These are phyloP conservation scores for Clarireedia sp. DNA, from an alignment of 2,329 filamentous ascomycete genomes.

Conservation along the genomic window DNA sequence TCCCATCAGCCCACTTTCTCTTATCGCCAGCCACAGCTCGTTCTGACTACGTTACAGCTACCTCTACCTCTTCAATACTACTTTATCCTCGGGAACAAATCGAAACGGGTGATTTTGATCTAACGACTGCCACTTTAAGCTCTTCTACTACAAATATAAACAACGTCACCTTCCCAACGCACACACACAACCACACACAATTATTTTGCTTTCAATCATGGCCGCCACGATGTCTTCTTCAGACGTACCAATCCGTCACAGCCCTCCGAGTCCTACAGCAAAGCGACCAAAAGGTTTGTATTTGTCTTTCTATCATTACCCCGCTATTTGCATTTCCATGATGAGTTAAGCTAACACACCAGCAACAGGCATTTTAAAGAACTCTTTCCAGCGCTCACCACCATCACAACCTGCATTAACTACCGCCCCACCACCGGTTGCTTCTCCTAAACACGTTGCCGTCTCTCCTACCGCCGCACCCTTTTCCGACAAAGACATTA, in stretches of 20 bases:
- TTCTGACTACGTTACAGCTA: no score
- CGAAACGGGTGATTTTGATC: neutral
- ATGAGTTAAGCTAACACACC: conserved; percentile 1
- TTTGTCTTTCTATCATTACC: conserved; percentile 1
- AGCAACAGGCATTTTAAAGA: conserved; percentile 80
- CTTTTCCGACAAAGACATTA: conserved; percentile 47
- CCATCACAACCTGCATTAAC: conserved; percentile 33
- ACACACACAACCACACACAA: neutral
- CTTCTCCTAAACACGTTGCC: conserved; percentile 21
- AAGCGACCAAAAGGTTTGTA: conserved; percentile 32
- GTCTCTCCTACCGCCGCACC: conserved; percentile 17
- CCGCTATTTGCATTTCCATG: conserved; percentile 1
- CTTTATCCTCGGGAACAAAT: neutral
- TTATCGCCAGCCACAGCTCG: neutral
- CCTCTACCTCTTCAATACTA: neutral
- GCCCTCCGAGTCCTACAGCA: conserved; percentile 27
- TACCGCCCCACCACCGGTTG: conserved; percentile 36
- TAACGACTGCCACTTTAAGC: neutral
- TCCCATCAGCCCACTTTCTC: neutral
- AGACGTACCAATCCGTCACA: conserved; percentile 22
- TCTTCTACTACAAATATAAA: neutral
- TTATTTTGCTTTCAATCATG: conserved; percentile 1
- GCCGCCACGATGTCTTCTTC: conserved; percentile 21
- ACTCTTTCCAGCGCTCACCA: conserved; percentile 61
- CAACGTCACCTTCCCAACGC: neutral